Evolutionary conservation across 768 basidiomycete genomes (phyloP), one percentile per base, ranked within the genome.

Genomic region (Phylloporus rhodoxanthus): DNA sequence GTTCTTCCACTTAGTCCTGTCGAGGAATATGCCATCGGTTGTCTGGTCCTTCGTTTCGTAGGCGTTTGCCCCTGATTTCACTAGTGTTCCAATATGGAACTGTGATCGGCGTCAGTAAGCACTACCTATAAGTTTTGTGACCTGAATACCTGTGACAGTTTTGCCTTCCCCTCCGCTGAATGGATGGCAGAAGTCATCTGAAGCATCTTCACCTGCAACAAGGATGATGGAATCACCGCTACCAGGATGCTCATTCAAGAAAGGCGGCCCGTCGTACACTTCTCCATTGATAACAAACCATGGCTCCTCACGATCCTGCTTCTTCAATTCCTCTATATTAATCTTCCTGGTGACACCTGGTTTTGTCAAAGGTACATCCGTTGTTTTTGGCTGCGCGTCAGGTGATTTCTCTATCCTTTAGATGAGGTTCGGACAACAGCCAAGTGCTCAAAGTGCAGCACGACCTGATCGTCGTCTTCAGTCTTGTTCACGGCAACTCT

Each of bases 101-200:
- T 69, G 36, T 15, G 26, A 39, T 36, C 29, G 5, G 30, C 17
- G 36, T 62, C 45, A 60, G 56, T 38, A 23, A 48, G 41, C 8
- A 4, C 45, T 30, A 28, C 37, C 1, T 15, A 28, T 7, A 21
- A 38, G 43, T 23, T 43, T 21, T n/a, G 10, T 4, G 8, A 23
- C 19, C 5, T 37, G 49, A 52, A 8, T 38, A 67, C 77, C 55
- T 75, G 70, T 0, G 69, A 71, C 8, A 81, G 66, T 57, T 75
- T 72, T 20, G 49, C 50, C 46, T 70, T 73, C 2, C 75, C 79
- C 48, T 77, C 76, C 8, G 69, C 62, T n/a, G 76, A 78, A 61
- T 82, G 82, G 45, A 83, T 81, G 0, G 80, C 77, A 69, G 61
- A 83, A 84, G 51, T 84, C 81, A 13, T 84, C 82, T 1, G 79